Base-by-base conservation (phyloP, 2,329 filamentous ascomycete species). In the Pestalotiopsis sp. region DNA sequence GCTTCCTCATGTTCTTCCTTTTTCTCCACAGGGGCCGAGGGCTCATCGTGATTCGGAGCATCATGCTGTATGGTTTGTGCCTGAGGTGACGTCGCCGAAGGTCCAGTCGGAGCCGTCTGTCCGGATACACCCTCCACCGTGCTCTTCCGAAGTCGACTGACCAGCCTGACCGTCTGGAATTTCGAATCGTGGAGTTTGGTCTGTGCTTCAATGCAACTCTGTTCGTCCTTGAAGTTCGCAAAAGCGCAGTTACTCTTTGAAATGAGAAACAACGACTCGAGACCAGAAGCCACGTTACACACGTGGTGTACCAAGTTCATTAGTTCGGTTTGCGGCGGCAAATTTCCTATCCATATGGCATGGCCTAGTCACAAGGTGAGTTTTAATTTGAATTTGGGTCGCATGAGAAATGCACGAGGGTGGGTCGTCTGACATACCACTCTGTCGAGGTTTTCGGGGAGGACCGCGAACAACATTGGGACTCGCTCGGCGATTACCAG, bases 241-340 rank as follows among this genome's bases (percentile, higher is more conserved):
- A 98, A 98, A 0, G 94, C 95, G 75, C 95, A 98, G 76, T 98
- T 98, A 78, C 94, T 98, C 78, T 98, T 98, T 0, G 94, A 95
- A 55, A 98, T 98, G 44, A 98, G 82, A 72, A 98, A 98, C 0
- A 98, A 83, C 60, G 94, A 97, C 77, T 97, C 92, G 24, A 98
- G 88, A 1, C 94, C 88, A 0, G 85, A 86, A 0, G 93, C 91
- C 71, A 94, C 91, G 70, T 88, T 89, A 69, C 93, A 97, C 68
- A 98, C 96, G 77, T 98, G 93, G 68, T 96, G 89, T 65, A 98
- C 97, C n/a, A 98, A 82, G 68, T 88, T 92, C 79, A 94, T 90
- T 13, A 98, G 85, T 55, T 91, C 91, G 0, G 94, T 92, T 62
- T 93, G 92, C 0, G 93, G 92, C 3, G 95, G 94, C 0, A 98